Base-by-base conservation (phyloP, 495 filamentous ascomycete genomes). In the Hypoxylon trugodes region DNA sequence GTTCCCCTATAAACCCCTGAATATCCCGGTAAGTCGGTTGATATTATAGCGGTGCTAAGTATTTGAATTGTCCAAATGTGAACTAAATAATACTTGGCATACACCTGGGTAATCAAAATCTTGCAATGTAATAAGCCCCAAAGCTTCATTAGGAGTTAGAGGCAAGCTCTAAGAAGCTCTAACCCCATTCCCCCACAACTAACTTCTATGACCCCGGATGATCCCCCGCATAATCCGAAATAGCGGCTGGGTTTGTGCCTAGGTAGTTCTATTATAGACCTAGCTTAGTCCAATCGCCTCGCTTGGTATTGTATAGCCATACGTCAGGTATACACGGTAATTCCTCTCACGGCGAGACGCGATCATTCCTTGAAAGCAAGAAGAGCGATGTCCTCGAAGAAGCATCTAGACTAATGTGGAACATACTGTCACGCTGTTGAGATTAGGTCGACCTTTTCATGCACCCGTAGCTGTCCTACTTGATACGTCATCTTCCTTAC, bases 21-120 rank as follows among this genome's bases (percentile, higher is more conserved):
- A 43, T 33, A 55, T 65, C 49, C 50, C 49, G 41, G 61, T 33
- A n/a, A 18, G 49, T 55, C 55, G 49, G 62, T 49, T 30, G 26
- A 65, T 49, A 21, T 43, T 22, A 38, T 21, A 53, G 49, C 40
- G 48, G 48, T 65, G 33, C 40, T 35, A 41, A 4, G 37, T 48
- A 22, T 18, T 50, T 49, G 6, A 33, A n/a, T 25, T 21, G 35
- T 35, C 42, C 13, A 15, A 19, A 52, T 37, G 56, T 30, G 26
- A 25, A 32, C 9, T 32, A 28, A 40, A 33, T 35, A 18, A 8
- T 40, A 26, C 48, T 46, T 53, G 32, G 40, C 52, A 36, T n/a
- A n/a, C n/a, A n/a, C n/a, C n/a, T n/a, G n/a, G n/a, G n/a, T n/a
- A n/a, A n/a, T n/a, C n/a, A 40, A 24, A 19, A 7, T 35, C 46